Conservation (phyloP, 257 asterid species). For the Jacaranda mimosifolia region DNA sequence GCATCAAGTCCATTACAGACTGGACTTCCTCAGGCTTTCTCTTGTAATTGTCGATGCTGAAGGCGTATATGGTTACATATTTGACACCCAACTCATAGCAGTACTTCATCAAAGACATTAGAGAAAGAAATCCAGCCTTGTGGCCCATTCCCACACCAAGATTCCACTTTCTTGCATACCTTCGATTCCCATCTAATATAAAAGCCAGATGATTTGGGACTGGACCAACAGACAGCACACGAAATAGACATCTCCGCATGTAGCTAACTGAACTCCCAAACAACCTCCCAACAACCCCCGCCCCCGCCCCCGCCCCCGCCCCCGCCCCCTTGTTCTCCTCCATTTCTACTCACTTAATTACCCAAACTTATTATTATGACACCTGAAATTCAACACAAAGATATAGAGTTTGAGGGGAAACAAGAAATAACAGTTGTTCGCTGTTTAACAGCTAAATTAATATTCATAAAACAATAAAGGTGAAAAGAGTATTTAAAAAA, state of each 20-base stretch:
- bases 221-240: slow-evolving; percentile 65
- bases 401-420: too few species aligned
- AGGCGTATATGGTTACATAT: slow-evolving; percentile 66
- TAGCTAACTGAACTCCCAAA: slow-evolving; percentile 50
- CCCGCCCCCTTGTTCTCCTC: slow-evolving; percentile 13
- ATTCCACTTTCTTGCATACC: slow-evolving; percentile 66
- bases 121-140: slow-evolving; percentile 69
- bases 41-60: slow-evolving; percentile 87
- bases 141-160: slow-evolving; percentile 68
- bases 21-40: slow-evolving; percentile 71
- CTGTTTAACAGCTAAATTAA: too few species aligned
- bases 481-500: too few species aligned
- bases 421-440: too few species aligned
- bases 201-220: slow-evolving; percentile 76
- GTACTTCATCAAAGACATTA: slow-evolving; percentile 69
- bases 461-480: not conserved
- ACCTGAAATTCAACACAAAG: not conserved
- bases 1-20: slow-evolving; percentile 73
- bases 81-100: slow-evolving; percentile 77
- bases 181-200: slow-evolving; percentile 85
- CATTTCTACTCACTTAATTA: not conserved
- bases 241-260: slow-evolving; percentile 58
- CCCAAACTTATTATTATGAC: not conserved
- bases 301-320: not conserved
- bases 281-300: slow-evolving; percentile 41